Evolutionary conservation across 352 stramenopile species (phyloP).

Genomic region (Pythium myriotylum): DNA sequence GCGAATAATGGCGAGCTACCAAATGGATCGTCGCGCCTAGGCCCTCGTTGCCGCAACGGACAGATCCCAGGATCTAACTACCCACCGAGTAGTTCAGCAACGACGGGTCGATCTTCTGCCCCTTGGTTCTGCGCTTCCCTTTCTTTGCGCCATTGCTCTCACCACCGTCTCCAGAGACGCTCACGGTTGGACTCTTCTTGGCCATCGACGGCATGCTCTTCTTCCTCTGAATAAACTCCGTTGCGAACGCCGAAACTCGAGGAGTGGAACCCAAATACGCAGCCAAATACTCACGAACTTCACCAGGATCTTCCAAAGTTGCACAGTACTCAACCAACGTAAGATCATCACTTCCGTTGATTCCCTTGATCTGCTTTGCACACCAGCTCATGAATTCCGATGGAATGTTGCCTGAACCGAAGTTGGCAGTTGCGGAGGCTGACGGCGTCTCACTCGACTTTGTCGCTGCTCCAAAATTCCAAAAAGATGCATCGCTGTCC

Average conservation of each 20-base stretch:
- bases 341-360: constrained; percentile 75
- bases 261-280: constrained; percentile 95
- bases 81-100: constrained; percentile 71
- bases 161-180: constrained; percentile 24
- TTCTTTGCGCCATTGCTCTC: constrained; percentile 56
- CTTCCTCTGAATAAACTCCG: constrained; percentile 96
- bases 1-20: constrained; percentile 13
- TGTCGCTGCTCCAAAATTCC: constrained; percentile 74
- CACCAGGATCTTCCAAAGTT: constrained; percentile 92
- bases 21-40: constrained; percentile 3
- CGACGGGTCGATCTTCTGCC: constrained; percentile 75
- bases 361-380: constrained; percentile 76
- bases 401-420: constrained; percentile 50
- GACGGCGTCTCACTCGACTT: constrained; percentile 29
- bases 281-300: constrained; percentile 96
- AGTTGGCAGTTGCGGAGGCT: constrained; percentile 25
- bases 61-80: constrained; percentile 27
- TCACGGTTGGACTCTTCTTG: constrained; percentile 41
- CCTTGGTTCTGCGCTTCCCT: constrained; percentile 62
- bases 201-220: constrained; percentile 48
- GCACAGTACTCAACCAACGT: constrained; percentile 95
- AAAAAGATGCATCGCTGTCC: constrained; percentile 78
- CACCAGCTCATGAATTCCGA: constrained; percentile 84
- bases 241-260: constrained; percentile 97
- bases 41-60: background rate